These are phyloP conservation scores for Psilocybe cubensis DNA, from an alignment of 768 basidiomycete species.

Conservation along the genomic window DNA sequence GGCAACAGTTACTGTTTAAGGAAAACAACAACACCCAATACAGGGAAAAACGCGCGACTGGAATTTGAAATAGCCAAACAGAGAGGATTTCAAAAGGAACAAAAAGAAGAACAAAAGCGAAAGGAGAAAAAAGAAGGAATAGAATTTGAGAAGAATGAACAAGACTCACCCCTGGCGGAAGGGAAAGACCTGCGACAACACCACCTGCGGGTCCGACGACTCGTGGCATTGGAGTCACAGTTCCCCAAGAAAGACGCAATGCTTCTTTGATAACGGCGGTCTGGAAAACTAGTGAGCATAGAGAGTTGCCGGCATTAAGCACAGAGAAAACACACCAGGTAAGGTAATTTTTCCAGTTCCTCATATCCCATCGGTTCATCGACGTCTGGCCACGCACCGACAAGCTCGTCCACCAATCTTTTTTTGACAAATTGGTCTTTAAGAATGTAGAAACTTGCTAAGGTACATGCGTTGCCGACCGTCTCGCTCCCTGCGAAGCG, in stretches of 20 bases:
- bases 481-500: constrained; percentile 38
- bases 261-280: constrained; percentile 49
- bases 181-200: constrained; percentile 30
- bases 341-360: constrained; percentile 38
- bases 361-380: constrained; percentile 28
- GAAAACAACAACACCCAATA: not conserved
- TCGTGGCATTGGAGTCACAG: constrained; percentile 37
- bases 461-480: constrained; percentile 26
- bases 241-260: constrained; percentile 39
- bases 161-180: constrained; percentile 39
- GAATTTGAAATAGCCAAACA: not conserved
- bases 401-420: constrained; percentile 30
- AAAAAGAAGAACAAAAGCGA: not conserved
- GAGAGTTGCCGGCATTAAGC: not conserved
- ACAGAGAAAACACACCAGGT: constrained; percentile 31
- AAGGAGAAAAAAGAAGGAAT: not conserved
- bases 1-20: not conserved
- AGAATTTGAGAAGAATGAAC: not conserved
- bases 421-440: constrained; percentile 19
- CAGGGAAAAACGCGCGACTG: not conserved
- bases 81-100: not conserved
- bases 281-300: constrained; percentile 22
- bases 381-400: constrained; percentile 35
- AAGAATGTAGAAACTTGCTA: constrained; percentile 29
- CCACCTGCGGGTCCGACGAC: constrained; percentile 36